Evolutionary conservation across 2,329 filamentous ascomycete species (phyloP).

Genomic region (Ophiognomonia clavigignenti-juglandacearum): DNA sequence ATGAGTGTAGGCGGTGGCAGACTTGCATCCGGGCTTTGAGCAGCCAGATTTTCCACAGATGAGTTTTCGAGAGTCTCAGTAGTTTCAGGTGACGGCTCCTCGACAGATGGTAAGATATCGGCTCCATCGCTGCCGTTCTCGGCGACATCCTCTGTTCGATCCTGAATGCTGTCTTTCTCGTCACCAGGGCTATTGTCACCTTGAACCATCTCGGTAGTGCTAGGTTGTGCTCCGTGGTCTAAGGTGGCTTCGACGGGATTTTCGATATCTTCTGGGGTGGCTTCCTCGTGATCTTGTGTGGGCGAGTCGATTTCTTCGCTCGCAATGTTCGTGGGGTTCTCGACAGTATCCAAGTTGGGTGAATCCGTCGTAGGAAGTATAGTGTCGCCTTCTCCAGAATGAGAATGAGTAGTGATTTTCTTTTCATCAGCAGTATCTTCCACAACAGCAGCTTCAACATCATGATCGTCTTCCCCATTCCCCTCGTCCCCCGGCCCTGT

Average conservation of each 20-base stretch:
- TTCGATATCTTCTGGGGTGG: neutral
- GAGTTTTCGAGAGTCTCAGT: too few relatives aligned
- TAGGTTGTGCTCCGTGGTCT: neutral
- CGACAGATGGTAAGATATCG: too few relatives aligned
- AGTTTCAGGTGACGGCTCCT: too few relatives aligned
- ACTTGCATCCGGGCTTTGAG: too few relatives aligned
- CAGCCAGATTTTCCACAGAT: too few relatives aligned
- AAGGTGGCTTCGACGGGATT: neutral
- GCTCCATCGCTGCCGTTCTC: too few relatives aligned
- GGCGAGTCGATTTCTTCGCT: neutral
- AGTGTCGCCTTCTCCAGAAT: too few relatives aligned
- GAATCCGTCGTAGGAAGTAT: neutral
- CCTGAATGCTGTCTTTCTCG: neutral
- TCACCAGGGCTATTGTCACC: neutral
- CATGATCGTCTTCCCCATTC: conserved; percentile 12
- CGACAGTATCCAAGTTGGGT: neutral
- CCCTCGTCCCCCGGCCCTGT: conserved; percentile 10
- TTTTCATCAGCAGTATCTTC: conserved; percentile 14
- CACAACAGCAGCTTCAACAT: conserved; percentile 10
- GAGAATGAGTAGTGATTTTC: conserved; percentile 7
- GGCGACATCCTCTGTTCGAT: too few relatives aligned
- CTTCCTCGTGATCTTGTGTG: neutral
- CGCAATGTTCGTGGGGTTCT: neutral
- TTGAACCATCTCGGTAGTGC: neutral
- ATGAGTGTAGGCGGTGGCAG: too few relatives aligned